Percentiles rank a stretch among this genome's conserved stretches.
Conservation (phyloP, 169 alveolate species). For the Eimeria tenella region DNA sequence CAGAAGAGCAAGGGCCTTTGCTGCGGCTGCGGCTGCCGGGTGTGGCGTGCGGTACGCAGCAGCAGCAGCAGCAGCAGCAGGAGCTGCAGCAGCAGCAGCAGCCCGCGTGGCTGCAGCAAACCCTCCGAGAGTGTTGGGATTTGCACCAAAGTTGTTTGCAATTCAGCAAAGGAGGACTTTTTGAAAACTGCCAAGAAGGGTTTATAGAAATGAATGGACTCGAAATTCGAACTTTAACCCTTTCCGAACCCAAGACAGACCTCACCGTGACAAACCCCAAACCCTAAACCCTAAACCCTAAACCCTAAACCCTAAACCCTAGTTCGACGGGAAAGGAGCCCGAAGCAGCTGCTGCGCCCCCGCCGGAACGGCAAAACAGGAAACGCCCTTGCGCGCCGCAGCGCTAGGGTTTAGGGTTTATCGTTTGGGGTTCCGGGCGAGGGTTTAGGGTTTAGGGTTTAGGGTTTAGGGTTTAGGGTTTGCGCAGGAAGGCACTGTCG, state of each 20-base stretch:
- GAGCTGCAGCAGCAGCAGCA: background rate
- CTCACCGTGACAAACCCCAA: background rate
- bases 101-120: slow-evolving; percentile 34
- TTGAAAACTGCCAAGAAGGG: background rate
- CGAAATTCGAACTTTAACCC: background rate
- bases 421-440: no score
- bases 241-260: background rate
- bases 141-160: background rate
- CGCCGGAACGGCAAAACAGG: no score
- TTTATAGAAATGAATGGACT: slow-evolving; percentile 16
- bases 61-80: no score
- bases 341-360: background rate
- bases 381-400: no score
- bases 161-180: background rate
- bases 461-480: background rate
- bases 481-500: slow-evolving; percentile 28
- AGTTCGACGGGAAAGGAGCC: background rate
- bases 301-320: background rate
- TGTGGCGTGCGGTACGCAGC: slow-evolving; percentile 1
- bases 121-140: slow-evolving; percentile 2
- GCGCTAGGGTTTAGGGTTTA: no score
- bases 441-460: no score
- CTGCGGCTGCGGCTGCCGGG: background rate
- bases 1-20: background rate
- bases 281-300: no score